Percentiles rank a stretch among this genome's conserved stretches.
These are phyloP conservation scores for Taxillus chinensis DNA, from an alignment of 164 flowering plant species.

Conservation along the genomic window DNA sequence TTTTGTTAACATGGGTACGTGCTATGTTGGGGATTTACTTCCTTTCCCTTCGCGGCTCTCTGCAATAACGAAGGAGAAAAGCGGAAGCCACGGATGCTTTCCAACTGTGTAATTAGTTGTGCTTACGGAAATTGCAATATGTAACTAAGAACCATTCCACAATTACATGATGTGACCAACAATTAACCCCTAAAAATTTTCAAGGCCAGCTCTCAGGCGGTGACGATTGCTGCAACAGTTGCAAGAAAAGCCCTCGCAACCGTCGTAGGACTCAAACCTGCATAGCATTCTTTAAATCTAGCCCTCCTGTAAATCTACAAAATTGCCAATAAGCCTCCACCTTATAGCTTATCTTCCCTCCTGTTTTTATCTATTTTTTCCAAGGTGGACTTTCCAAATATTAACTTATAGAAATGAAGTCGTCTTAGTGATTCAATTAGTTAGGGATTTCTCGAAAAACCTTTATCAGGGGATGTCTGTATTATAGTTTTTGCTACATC, in stretches of 20 bases:
- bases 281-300: slow-evolving; percentile 72
- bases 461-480: slow-evolving; percentile 55
- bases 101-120: background rate
- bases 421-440: slow-evolving; percentile 38
- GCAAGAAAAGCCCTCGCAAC: slow-evolving; percentile 87
- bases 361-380: background rate
- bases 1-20: too few relatives aligned
- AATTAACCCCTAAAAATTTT: slow-evolving; percentile 59
- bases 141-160: background rate
- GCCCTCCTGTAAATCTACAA: slow-evolving; percentile 53
- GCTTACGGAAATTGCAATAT: too few relatives aligned
- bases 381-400: too few relatives aligned
- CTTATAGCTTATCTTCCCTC: too few relatives aligned
- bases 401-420: background rate
- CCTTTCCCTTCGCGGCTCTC: too few relatives aligned
- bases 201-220: slow-evolving; percentile 81
- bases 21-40: too few relatives aligned
- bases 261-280: slow-evolving; percentile 83
- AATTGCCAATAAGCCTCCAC: slow-evolving; percentile 4
- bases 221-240: slow-evolving; percentile 86
- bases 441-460: slow-evolving; percentile 53
- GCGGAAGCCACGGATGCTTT: too few relatives aligned
- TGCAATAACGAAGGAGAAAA: too few relatives aligned
- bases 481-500: slow-evolving; percentile 87
- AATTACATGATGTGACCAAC: slow-evolving; percentile 7